A percentile compares a stretch with the other conserved stretches of the same genome.
phyloP scores from a whole-genome alignment of 1,284 basidiomycete species.

The Rhodotorula sp. region DNA sequence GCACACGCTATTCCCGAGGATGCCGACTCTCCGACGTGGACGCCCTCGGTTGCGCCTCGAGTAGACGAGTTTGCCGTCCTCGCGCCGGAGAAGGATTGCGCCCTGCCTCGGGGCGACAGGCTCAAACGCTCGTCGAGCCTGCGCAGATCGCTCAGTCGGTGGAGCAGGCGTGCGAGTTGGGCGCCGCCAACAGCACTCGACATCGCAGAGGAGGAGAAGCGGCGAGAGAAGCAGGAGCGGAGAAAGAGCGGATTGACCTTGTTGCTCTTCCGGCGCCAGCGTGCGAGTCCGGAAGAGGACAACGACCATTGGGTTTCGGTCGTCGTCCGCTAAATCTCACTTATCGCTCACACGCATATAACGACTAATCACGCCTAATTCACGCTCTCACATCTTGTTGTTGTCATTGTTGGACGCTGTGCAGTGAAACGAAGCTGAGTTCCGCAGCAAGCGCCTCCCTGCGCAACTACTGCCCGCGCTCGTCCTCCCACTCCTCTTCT shows the following conservation, averaged over 20 bases:
- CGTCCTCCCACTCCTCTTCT: slow-evolving; percentile 1
- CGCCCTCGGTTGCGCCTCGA: neutral
- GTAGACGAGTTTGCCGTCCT: slow-evolving; percentile 1
- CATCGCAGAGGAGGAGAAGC: neutral
- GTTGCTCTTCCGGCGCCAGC: no score
- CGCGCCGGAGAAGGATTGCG: no score
- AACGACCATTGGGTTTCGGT: slow-evolving; percentile 17
- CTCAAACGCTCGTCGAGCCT: neutral
- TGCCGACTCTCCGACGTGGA: neutral
- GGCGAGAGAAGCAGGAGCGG: neutral
- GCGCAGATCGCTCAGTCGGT: neutral
- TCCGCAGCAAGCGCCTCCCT: neutral
- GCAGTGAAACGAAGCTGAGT: neutral
- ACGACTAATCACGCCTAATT: neutral
- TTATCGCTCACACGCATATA: neutral
- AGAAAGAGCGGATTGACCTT: neutral
- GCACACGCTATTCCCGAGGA: no score
- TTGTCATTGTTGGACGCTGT: neutral
- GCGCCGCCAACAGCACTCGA: neutral
- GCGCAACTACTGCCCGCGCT: neutral
- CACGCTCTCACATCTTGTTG: neutral
- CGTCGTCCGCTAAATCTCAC: slow-evolving; percentile 3
- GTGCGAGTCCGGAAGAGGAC: neutral
- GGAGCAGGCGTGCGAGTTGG: neutral
- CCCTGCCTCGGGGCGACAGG: neutral